These are phyloP conservation scores for Pyrrhoderma lamaoense DNA, from an alignment of 1,284 basidiomycete species.

Conservation along the genomic window DNA sequence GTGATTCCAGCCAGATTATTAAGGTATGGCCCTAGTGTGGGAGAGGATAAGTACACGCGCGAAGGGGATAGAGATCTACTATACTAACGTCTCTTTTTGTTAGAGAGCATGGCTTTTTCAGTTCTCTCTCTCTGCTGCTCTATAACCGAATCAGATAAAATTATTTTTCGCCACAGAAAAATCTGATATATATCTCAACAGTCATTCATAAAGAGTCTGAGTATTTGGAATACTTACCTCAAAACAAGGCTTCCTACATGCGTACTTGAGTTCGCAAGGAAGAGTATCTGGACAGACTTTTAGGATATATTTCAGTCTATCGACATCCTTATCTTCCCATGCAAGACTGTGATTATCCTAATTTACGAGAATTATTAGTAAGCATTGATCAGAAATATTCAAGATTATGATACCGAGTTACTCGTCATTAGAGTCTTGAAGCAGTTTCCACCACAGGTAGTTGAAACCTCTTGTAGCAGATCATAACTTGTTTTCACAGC, in stretches of 20 bases:
- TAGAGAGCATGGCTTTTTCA: too few relatives aligned
- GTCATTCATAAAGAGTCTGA: too few relatives aligned
- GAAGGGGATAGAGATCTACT: too few relatives aligned
- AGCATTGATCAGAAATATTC: neutral
- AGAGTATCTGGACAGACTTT: slow-evolving; percentile 8
- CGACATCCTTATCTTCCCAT: neutral
- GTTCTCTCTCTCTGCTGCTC: too few relatives aligned
- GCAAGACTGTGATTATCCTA: neutral
- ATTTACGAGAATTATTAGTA: too few relatives aligned
- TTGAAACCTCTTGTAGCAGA: neutral
- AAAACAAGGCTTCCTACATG: slow-evolving; percentile 10
- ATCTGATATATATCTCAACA: too few relatives aligned
- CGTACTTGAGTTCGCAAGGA: slow-evolving; percentile 2
- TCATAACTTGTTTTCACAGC: slow-evolving; percentile 2
- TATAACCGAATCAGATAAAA: too few relatives aligned
- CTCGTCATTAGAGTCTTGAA: neutral
- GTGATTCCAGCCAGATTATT: neutral
- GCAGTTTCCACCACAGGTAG: slow-evolving; percentile 4
- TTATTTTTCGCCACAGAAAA: too few relatives aligned
- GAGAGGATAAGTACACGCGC: neutral
- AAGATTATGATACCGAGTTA: neutral
- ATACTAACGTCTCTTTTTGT: too few relatives aligned
- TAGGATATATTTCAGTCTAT: neutral
- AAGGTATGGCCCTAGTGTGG: neutral
- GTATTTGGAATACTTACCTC: slow-evolving; percentile 3